These are phyloP conservation scores for Pseudocercospora fijiensis DNA, from an alignment of 2,329 filamentous ascomycete genomes.

Conservation along the genomic window DNA sequence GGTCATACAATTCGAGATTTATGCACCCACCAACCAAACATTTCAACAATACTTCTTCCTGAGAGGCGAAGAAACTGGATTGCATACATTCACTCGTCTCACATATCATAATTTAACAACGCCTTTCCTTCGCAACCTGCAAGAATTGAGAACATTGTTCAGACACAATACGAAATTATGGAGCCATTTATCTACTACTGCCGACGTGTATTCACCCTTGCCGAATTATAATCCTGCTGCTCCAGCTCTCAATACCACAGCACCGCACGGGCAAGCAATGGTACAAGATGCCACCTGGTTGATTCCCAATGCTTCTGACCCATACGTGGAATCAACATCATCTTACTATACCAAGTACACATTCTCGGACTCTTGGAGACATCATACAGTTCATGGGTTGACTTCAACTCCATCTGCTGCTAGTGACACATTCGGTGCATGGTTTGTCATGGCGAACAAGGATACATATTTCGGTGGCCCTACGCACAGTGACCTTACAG, in stretches of 20 bases:
- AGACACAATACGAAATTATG: constrained; percentile 60
- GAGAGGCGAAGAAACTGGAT: constrained; percentile 60
- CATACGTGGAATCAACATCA: constrained; percentile 56
- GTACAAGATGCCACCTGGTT: constrained; percentile 67
- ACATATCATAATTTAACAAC: constrained; percentile 59
- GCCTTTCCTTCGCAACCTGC: constrained; percentile 58
- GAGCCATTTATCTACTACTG: constrained; percentile 62
- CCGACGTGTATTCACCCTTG: constrained; percentile 55
- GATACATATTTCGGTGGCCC: constrained; percentile 64
- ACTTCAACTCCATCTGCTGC: constrained; percentile 53
- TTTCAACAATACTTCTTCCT: constrained; percentile 67
- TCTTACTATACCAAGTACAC: constrained; percentile 69
- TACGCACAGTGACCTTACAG: constrained; percentile 61
- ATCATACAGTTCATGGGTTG: constrained; percentile 57
- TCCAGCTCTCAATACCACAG: constrained; percentile 41
- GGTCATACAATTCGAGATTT: constrained; percentile 60
- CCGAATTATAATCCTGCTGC: constrained; percentile 48
- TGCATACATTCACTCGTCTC: constrained; percentile 62
- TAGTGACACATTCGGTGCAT: constrained; percentile 56
- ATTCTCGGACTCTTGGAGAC: constrained; percentile 59
- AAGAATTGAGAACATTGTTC: constrained; percentile 63
- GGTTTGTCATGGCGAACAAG: constrained; percentile 62
- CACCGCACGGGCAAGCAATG: neutral
- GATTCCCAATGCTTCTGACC: constrained; percentile 50
- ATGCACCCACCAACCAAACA: constrained; percentile 57